phyloP scores from a whole-genome alignment of 257 asterid genomes.

The Paulownia fortunei region DNA sequence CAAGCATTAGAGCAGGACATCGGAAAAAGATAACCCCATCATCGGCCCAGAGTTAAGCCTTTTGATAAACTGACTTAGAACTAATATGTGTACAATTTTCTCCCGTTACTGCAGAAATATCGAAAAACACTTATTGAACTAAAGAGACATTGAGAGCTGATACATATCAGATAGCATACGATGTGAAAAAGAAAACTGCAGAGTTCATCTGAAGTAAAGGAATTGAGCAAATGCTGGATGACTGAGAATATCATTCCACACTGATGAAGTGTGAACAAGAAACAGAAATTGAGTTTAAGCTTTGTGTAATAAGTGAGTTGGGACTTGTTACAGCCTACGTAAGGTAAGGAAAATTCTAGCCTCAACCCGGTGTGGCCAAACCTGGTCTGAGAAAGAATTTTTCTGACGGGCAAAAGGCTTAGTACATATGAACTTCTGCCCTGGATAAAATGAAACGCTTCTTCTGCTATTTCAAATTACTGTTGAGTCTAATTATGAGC shows the following conservation, averaged over 20 bases:
- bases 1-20: constrained; percentile 32
- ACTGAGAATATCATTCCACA: too few species aligned
- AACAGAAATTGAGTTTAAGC: background rate
- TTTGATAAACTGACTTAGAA: background rate
- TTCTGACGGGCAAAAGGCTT: background rate
- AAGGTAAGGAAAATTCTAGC: background rate
- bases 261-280: background rate
- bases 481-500: too few species aligned
- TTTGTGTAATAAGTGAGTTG: background rate
- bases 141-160: background rate
- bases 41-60: constrained; percentile 12
- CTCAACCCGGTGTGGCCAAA: background rate
- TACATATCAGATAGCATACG: background rate
- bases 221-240: background rate
- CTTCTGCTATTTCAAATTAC: too few species aligned
- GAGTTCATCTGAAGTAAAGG: constrained; percentile 27
- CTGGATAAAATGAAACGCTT: background rate
- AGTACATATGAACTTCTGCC: background rate
- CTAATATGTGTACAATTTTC: background rate
- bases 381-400: background rate
- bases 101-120: background rate
- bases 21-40: constrained; percentile 25
- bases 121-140: background rate
- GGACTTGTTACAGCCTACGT: background rate
- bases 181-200: background rate